These are phyloP conservation scores for Stropharia rugosoannulata DNA, from an alignment of 768 basidiomycete species.

Conservation along the genomic window DNA sequence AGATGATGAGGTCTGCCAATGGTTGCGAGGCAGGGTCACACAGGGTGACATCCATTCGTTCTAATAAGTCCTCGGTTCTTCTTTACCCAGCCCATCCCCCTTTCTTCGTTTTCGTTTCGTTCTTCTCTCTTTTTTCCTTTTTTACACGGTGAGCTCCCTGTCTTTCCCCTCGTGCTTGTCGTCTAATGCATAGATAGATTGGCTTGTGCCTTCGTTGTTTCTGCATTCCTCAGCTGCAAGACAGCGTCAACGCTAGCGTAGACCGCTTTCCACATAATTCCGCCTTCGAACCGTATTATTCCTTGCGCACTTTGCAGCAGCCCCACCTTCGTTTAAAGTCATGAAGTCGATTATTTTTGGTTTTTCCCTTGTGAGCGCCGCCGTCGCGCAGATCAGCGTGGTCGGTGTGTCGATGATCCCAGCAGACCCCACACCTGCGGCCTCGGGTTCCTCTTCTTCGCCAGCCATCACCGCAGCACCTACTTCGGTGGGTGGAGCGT, in stretches of 20 bases:
- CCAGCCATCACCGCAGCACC: slow-evolving; percentile 21
- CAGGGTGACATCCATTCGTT: slow-evolving; percentile 27
- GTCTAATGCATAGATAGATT: background rate
- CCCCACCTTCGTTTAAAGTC: slow-evolving; percentile 37
- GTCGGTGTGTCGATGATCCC: slow-evolving; percentile 44
- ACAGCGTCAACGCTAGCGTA: slow-evolving; percentile 67
- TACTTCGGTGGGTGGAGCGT: slow-evolving; percentile 19
- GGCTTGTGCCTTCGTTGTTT: slow-evolving; percentile 22
- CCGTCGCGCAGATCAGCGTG: slow-evolving; percentile 52
- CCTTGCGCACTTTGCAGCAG: slow-evolving; percentile 35
- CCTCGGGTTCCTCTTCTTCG: slow-evolving; percentile 4
- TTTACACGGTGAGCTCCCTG: slow-evolving; percentile 40
- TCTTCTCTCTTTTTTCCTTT: slow-evolving; percentile 36
- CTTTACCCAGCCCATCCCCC: slow-evolving; percentile 23
- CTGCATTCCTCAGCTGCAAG: slow-evolving; percentile 58
- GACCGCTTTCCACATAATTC: slow-evolving; percentile 54
- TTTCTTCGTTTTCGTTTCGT: slow-evolving; percentile 41
- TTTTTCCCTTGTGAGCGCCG: slow-evolving; percentile 57
- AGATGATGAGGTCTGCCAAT: slow-evolving; percentile 29
- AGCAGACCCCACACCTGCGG: slow-evolving; percentile 20
- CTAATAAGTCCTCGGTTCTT: slow-evolving; percentile 33
- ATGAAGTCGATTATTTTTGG: slow-evolving; percentile 63
- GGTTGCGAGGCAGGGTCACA: slow-evolving; percentile 31
- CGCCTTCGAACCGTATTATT: slow-evolving; percentile 31
- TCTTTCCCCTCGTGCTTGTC: background rate